phyloP scores from a whole-genome alignment of 2,329 filamentous ascomycete genomes.

The Blastomyces percursus region DNA sequence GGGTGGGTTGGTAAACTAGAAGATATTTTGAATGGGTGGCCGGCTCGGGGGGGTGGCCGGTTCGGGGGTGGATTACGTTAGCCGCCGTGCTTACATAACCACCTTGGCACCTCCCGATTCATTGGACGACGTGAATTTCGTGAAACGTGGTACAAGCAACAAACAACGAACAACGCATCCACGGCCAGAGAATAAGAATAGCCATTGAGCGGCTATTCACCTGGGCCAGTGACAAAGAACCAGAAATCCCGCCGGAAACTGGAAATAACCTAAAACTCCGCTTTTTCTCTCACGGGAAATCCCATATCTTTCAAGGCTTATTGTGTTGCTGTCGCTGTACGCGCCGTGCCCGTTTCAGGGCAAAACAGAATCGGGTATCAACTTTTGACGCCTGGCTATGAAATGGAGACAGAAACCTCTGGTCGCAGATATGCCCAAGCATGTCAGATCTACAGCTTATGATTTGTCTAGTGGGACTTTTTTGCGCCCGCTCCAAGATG shows the following conservation, averaged over 20 bases:
- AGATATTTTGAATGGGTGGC: too few species aligned
- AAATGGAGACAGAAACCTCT: not conserved
- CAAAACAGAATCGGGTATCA: not conserved
- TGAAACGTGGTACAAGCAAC: not conserved
- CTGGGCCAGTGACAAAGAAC: not conserved
- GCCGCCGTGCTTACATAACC: not conserved
- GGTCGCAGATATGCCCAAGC: not conserved
- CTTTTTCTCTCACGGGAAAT: not conserved
- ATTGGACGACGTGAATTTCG: slow-evolving; percentile 3
- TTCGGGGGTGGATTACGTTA: too few species aligned
- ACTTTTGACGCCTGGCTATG: not conserved
- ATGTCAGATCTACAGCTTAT: not conserved
- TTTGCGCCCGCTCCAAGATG: not conserved
- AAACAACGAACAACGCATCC: not conserved
- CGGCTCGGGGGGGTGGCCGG: too few species aligned
- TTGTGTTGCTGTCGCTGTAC: not conserved
- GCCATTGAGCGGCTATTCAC: slow-evolving; percentile 1
- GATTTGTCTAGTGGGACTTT: not conserved
- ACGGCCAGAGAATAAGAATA: not conserved
- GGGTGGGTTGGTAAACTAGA: too few species aligned
- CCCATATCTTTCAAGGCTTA: not conserved
- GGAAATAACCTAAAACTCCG: not conserved
- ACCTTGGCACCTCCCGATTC: not conserved
- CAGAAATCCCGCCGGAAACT: not conserved
- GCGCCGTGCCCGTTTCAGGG: slow-evolving; percentile 1